Conservation (phyloP, 495 filamentous ascomycete species). For the Neurospora intermedia region DNA sequence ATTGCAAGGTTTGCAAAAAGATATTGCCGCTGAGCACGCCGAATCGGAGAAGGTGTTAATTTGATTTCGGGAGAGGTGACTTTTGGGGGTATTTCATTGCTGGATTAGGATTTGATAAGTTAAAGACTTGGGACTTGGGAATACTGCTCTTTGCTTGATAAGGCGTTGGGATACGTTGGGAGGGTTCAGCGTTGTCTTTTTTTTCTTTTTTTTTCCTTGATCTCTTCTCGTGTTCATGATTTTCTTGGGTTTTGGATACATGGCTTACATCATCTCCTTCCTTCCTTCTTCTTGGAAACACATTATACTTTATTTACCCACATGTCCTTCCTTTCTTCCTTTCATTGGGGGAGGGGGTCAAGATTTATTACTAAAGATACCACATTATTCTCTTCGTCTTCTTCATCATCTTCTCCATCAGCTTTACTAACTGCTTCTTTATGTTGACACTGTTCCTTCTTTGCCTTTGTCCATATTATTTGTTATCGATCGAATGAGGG, state of each 20-base stretch:
- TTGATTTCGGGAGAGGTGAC: neutral
- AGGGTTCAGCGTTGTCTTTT: neutral
- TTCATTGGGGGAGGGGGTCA: neutral
- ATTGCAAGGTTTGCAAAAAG: constrained; percentile 7
- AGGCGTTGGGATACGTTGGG: neutral
- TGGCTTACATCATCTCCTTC: neutral
- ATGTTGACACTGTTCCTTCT: neutral
- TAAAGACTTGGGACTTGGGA: neutral
- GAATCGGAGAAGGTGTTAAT: neutral
- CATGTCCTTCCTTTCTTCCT: neutral
- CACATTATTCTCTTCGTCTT: neutral
- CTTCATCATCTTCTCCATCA: neutral
- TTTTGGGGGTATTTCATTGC: neutral
- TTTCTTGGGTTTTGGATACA: neutral
- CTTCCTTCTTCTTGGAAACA: neutral
- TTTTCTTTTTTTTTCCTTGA: neutral
- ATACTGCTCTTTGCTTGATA: neutral
- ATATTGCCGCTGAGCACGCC: neutral
- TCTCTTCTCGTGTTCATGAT: neutral
- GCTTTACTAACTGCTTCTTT: neutral
- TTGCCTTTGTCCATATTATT: neutral
- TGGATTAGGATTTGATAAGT: neutral
- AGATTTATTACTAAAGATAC: neutral
- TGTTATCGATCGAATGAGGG: neutral
- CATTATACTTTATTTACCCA: neutral